Conservation (phyloP, 2,329 filamentous ascomycete genomes). For the Cladosporium colombiae region DNA sequence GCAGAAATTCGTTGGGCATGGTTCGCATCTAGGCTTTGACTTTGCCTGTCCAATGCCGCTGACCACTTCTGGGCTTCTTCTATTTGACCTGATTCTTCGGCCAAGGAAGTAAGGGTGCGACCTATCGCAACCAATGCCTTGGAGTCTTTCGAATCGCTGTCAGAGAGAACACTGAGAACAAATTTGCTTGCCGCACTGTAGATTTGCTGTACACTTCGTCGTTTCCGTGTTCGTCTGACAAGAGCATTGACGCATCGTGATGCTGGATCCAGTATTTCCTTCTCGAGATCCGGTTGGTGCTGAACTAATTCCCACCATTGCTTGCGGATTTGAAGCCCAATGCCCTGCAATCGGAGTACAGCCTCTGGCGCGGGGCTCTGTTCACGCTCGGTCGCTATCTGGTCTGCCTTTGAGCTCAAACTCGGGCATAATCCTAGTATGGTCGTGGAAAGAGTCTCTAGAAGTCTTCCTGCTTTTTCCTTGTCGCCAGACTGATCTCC, state of each 20-base stretch:
- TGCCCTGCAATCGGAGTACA: constrained; percentile 63
- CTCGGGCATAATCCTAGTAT: constrained; percentile 68
- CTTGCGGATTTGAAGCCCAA: constrained; percentile 64
- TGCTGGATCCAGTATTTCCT: constrained; percentile 52
- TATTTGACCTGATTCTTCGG: constrained; percentile 22
- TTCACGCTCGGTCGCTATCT: constrained; percentile 53
- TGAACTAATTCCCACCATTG: constrained; percentile 65
- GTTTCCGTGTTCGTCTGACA: constrained; percentile 26
- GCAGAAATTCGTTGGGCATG: constrained; percentile 27
- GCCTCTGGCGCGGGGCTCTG: constrained; percentile 58
- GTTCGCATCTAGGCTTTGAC: constrained; percentile 21
- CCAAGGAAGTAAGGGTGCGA: constrained; percentile 25
- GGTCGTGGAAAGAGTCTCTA: constrained; percentile 66
- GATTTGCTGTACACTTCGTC: neutral
- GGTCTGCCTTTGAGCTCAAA: constrained; percentile 65
- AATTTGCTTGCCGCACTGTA: neutral
- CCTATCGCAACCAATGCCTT: constrained; percentile 17
- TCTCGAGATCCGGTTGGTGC: constrained; percentile 61
- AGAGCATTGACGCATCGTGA: constrained; percentile 61
- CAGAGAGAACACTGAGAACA: neutral
- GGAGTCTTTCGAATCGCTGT: neutral
- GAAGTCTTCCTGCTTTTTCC: constrained; percentile 63
- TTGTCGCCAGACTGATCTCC: constrained; percentile 49
- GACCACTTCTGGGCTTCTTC: constrained; percentile 23
- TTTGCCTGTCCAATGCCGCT: constrained; percentile 19